These are phyloP conservation scores for Penicillium sp. DNA, from an alignment of 2,329 filamentous ascomycete species.

Conservation along the genomic window DNA sequence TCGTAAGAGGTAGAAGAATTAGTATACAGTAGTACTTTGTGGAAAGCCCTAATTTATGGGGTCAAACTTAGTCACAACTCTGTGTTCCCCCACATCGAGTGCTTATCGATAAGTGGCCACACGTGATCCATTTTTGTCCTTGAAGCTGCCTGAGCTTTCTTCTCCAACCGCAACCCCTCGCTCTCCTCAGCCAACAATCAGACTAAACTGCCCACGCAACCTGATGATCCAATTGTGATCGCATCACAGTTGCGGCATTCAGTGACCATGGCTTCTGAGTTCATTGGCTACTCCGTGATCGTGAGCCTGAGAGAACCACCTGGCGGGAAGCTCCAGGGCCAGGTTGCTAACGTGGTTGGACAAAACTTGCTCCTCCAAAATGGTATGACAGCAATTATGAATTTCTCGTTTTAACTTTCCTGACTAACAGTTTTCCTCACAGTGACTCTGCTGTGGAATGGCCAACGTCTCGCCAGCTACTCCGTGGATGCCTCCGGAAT, in stretches of 20 bases:
- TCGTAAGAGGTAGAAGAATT: neutral
- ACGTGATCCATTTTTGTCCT: slow-evolving; percentile 21
- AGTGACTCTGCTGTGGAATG: slow-evolving; percentile 52
- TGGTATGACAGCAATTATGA: slow-evolving; percentile 51
- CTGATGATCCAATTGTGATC: slow-evolving; percentile 2
- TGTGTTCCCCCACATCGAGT: slow-evolving; percentile 5
- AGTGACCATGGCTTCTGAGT: slow-evolving; percentile 62
- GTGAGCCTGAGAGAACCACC: slow-evolving; percentile 69
- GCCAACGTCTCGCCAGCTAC: slow-evolving; percentile 54
- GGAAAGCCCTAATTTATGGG: neutral
- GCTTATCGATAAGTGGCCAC: slow-evolving; percentile 27
- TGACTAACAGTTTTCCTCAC: slow-evolving; percentile 31
- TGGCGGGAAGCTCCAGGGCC: slow-evolving; percentile 65
- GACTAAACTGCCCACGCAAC: neutral
- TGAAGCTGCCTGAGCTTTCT: slow-evolving; percentile 22
- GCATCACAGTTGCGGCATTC: neutral
- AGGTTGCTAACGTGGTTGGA: slow-evolving; percentile 68
- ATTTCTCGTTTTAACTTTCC: neutral
- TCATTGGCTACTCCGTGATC: slow-evolving; percentile 73
- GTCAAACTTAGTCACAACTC: neutral
- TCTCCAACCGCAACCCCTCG: slow-evolving; percentile 10
- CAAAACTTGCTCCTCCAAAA: slow-evolving; percentile 69
- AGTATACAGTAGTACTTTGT: neutral
- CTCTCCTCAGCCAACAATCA: neutral
- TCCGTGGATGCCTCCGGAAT: slow-evolving; percentile 59